A percentile compares a stretch with the other conserved stretches of the same genome.
phyloP scores from a whole-genome alignment of 805 yeast species.

The Ogataea nakhonphanomensis region DNA sequence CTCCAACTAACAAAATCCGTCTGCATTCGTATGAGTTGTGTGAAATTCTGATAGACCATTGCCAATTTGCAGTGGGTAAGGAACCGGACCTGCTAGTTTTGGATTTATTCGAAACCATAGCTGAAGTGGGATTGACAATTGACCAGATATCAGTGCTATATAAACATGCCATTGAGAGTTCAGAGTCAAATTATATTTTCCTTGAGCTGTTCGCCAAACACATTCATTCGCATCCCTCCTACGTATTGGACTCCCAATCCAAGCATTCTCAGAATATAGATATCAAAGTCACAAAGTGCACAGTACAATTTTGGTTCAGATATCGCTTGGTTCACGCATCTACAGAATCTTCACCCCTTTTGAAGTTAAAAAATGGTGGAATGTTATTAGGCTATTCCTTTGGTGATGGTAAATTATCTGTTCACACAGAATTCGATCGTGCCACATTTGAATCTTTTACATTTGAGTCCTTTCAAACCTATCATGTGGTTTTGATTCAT shows the following conservation, averaged over 20 bases:
- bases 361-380: neutral
- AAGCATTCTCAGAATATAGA: slow-evolving; percentile 2
- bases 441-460: slow-evolving; percentile 22
- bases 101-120: slow-evolving; percentile 5
- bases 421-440: slow-evolving; percentile 10
- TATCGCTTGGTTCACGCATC: neutral
- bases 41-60: slow-evolving; percentile 9
- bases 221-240: slow-evolving; percentile 7
- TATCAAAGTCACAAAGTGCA: slow-evolving; percentile 14
- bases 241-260: slow-evolving; percentile 12
- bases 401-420: slow-evolving; percentile 11
- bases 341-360: slow-evolving; percentile 7
- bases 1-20: slow-evolving; percentile 21
- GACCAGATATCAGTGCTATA: slow-evolving; percentile 15
- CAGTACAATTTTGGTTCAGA: slow-evolving; percentile 28
- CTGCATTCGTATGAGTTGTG: slow-evolving; percentile 14
- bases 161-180: slow-evolving; percentile 5
- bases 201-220: slow-evolving; percentile 6
- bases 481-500: slow-evolving; percentile 29
- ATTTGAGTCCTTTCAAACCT: slow-evolving; percentile 24
- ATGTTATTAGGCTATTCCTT: slow-evolving; percentile 20
- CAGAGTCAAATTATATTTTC: neutral
- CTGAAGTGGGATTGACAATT: slow-evolving; percentile 19
- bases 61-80: neutral
- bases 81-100: slow-evolving; percentile 5